Percentiles rank a stretch among this genome's conserved stretches.
Conservation (phyloP, 768 basidiomycete genomes). For the Suillus alpinus region DNA sequence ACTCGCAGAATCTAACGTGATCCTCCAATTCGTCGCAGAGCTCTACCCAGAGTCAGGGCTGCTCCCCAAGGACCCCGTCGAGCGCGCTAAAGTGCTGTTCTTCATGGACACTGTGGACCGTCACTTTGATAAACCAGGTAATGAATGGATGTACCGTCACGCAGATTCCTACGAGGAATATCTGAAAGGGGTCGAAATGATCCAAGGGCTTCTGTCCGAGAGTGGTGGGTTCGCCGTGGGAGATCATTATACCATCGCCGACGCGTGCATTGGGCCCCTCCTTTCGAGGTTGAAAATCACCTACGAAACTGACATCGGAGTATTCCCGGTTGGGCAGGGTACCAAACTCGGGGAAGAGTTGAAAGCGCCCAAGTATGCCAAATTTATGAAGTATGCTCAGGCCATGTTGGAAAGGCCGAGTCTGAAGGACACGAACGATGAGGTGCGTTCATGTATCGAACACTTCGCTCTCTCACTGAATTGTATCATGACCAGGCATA, state of each 20-base stretch:
- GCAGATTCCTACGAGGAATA: slow-evolving; percentile 40
- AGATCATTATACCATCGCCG: slow-evolving; percentile 44
- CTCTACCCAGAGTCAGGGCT: slow-evolving; percentile 44
- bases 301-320: slow-evolving; percentile 48
- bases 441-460: slow-evolving; percentile 32
- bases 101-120: slow-evolving; percentile 54
- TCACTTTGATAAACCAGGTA: slow-evolving; percentile 37
- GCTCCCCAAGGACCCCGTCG: slow-evolving; percentile 52
- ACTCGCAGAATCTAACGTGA: slow-evolving; percentile 60
- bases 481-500: background rate
- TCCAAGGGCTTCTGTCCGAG: slow-evolving; percentile 48
- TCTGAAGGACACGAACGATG: slow-evolving; percentile 50
- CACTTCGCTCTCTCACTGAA: background rate
- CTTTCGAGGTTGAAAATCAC: slow-evolving; percentile 45
- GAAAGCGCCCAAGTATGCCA: slow-evolving; percentile 39
- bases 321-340: slow-evolving; percentile 46
- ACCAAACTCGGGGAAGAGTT: slow-evolving; percentile 40
- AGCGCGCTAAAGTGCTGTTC: slow-evolving; percentile 56
- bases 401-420: slow-evolving; percentile 49
- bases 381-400: slow-evolving; percentile 45
- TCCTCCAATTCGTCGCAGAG: slow-evolving; percentile 67
- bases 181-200: slow-evolving; percentile 39
- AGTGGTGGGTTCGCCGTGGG: slow-evolving; percentile 33
- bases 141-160: slow-evolving; percentile 23
- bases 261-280: slow-evolving; percentile 57